Percentiles rank a stretch among this genome's conserved stretches.
Evolutionary conservation across 164 flowering plant genomes (phyloP).

Genomic region (Buxus sempervirens): DNA sequence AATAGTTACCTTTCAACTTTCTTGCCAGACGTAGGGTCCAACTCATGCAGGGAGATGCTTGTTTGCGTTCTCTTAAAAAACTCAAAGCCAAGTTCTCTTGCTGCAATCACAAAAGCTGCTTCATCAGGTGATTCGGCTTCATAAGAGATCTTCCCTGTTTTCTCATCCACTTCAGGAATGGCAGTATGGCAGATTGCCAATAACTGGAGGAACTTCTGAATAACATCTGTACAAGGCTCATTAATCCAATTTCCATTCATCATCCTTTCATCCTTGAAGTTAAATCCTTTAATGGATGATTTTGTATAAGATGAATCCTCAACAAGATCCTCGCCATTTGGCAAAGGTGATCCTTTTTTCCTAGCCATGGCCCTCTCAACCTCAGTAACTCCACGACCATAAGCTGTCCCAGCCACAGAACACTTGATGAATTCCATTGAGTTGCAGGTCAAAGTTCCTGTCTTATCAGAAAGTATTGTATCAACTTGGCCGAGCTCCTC

Average conservation of each 20-base stretch:
- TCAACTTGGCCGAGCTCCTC: slow-evolving; percentile 98
- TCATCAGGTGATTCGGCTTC: slow-evolving; percentile 99
- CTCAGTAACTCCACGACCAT: slow-evolving; percentile 85
- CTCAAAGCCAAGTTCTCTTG: slow-evolving; percentile 88
- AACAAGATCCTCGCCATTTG: slow-evolving; percentile 17
- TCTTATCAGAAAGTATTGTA: slow-evolving; percentile 93
- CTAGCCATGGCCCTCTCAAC: slow-evolving; percentile 78
- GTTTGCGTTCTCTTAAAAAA: slow-evolving; percentile 78
- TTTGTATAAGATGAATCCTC: slow-evolving; percentile 23
- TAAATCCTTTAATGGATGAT: slow-evolving; percentile 68
- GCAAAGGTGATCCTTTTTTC: slow-evolving; percentile 50
- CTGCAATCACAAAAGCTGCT: slow-evolving; percentile 96
- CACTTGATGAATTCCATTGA: slow-evolving; percentile 96
- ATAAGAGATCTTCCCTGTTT: slow-evolving; percentile 54
- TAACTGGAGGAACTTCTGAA: slow-evolving; percentile 67
- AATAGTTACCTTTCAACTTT: slow-evolving; percentile 64
- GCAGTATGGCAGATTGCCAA: slow-evolving; percentile 89
- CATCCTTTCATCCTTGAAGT: slow-evolving; percentile 79
- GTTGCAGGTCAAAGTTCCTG: slow-evolving; percentile 95
- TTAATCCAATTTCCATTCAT: slow-evolving; percentile 76
- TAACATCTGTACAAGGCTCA: slow-evolving; percentile 53
- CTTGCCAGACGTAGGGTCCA: slow-evolving; percentile 48
- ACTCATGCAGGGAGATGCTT: slow-evolving; percentile 57
- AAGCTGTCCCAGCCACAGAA: slow-evolving; percentile 85
- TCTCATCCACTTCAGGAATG: slow-evolving; percentile 80